Conservation (phyloP, 176 grass and related monocot genomes). For the Elymus sibiricus region DNA sequence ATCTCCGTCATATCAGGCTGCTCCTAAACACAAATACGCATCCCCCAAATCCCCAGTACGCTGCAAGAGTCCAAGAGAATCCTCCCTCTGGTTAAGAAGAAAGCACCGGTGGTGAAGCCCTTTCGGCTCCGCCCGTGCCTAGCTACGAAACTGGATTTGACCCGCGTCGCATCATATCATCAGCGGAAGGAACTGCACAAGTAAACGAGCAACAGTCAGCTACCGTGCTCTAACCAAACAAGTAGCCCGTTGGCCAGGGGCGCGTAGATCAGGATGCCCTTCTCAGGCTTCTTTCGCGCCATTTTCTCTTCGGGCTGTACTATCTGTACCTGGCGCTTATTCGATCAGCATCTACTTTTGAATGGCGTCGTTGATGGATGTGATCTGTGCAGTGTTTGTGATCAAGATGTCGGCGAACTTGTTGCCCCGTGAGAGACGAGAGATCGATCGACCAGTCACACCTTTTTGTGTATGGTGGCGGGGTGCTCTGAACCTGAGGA, state of each 20-base stretch:
- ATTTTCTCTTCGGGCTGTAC: not conserved
- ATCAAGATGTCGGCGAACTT: not conserved
- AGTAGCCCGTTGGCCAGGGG: not conserved
- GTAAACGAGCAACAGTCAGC: not conserved
- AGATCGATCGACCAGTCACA: not conserved
- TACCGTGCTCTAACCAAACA: not conserved
- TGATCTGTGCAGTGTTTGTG: not conserved
- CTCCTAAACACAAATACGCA: no score
- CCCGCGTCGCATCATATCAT: conserved; percentile 12
- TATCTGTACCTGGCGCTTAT: not conserved
- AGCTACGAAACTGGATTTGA: not conserved
- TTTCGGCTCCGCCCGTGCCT: not conserved
- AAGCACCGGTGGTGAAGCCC: not conserved
- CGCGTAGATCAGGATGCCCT: not conserved
- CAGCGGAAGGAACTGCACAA: not conserved
- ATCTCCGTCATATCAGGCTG: no score
- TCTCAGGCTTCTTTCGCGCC: not conserved
- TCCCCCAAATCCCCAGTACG: no score
- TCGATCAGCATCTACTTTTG: not conserved
- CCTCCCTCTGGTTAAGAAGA: not conserved
- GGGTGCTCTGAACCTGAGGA: conserved; percentile 9
- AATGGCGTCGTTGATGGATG: not conserved
- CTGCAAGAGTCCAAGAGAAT: not conserved
- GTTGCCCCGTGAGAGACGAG: not conserved
- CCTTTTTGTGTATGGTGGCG: not conserved